Base-by-base conservation (phyloP, 2,329 filamentous ascomycete species). In the Colletotrichum echinochloae region DNA sequence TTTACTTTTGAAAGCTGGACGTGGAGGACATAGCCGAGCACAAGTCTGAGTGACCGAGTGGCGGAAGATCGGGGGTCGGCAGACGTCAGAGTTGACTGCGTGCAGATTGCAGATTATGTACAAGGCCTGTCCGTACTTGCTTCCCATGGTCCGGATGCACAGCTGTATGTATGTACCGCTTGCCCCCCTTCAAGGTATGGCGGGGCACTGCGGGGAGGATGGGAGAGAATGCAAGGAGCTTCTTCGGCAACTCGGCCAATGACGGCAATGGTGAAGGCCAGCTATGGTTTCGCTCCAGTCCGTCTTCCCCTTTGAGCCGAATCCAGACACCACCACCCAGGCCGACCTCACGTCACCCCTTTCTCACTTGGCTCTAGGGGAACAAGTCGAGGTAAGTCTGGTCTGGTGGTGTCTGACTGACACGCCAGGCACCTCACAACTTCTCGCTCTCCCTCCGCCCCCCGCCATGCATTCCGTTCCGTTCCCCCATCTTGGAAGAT, bases 201-300 rank as follows among this genome's bases (percentile, higher is more conserved):
- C 65, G 69, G 69, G 69, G 69, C 69, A 71, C 37, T 57, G 68
- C 64, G 68, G 68, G 64, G 64, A 57, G 44, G 64, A 71, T 63
- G 60, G 68, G 68, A 57, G 64, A 57, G 44, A 57, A 71, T 63
- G 60, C 69, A 71, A 71, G 69, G 70, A 70, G 70, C 63, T 78
- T 81, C 63, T 78, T 81, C 83, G 83, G 84, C 77, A 83, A 80
- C 79, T 84, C 80, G 83, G 81, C 81, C 83, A 84, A 84, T 83
- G 78, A 79, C 78, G 79, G 81, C 77, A 78, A 77, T 74, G 67
- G 60, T 64, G 67, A 62, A 70, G 51, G 23, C 57, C 55, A 52
- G 67, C 64, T 61, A 46, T 37, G 67, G 67, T 66, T 72, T 67
- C 70, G 65, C 52, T 51, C 30, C 30, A 67, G 57, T 73, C 62